Evolutionary conservation across 2,329 filamentous ascomycete genomes (phyloP).

Genomic region (Didymella pinodella): DNA sequence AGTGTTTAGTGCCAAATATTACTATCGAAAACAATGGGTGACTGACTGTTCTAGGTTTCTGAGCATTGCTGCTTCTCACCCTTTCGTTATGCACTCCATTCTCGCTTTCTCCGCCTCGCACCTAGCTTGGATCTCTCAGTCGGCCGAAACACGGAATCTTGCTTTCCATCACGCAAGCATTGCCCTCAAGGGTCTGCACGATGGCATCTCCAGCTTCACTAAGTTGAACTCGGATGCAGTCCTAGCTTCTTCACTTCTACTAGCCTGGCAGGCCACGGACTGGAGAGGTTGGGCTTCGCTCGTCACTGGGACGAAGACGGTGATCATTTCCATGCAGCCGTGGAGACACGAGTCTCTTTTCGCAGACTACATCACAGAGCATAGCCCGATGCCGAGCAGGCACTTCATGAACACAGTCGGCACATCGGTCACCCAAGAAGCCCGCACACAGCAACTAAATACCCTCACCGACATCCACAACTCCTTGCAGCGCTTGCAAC

Average conservation of each 20-base stretch:
- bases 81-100: slow-evolving; percentile 93
- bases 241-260: slow-evolving; percentile 85
- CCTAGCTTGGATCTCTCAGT: slow-evolving; percentile 87
- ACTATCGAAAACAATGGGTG: slow-evolving; percentile 1
- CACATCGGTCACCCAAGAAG: slow-evolving; percentile 66
- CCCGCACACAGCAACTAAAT: slow-evolving; percentile 63
- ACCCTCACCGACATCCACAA: slow-evolving; percentile 53
- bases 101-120: slow-evolving; percentile 95
- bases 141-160: slow-evolving; percentile 83
- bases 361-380: slow-evolving; percentile 80
- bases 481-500: slow-evolving; percentile 55
- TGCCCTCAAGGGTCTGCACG: slow-evolving; percentile 86
- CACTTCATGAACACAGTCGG: slow-evolving; percentile 69
- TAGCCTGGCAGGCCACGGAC: slow-evolving; percentile 96
- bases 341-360: slow-evolving; percentile 93
- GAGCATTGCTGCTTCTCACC: slow-evolving; percentile 78
- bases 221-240: slow-evolving; percentile 88
- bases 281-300: slow-evolving; percentile 94
- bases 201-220: slow-evolving; percentile 85
- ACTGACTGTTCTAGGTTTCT: slow-evolving; percentile 69
- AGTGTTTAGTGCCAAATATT: slow-evolving; percentile 49
- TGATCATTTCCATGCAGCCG: slow-evolving; percentile 88
- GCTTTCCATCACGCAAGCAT: slow-evolving; percentile 87
- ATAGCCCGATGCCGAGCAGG: slow-evolving; percentile 56
- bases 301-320: slow-evolving; percentile 67